phyloP scores from a whole-genome alignment of 106 monocot species.

The Platanthera guangdongensis region DNA sequence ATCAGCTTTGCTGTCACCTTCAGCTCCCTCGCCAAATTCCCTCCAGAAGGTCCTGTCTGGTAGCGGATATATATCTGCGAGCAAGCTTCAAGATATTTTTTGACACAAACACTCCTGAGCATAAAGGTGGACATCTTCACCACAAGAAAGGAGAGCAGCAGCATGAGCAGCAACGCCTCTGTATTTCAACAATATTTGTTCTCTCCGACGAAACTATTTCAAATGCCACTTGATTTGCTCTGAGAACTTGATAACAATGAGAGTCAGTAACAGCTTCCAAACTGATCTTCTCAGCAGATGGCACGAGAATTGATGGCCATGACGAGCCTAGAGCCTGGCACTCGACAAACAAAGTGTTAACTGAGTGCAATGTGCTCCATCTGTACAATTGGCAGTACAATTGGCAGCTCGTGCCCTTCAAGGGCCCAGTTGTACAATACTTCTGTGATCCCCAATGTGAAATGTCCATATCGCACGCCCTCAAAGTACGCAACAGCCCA shows the following conservation, averaged over 20 bases:
- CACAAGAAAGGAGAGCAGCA: conserved; percentile 83
- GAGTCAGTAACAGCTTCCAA: conserved; percentile 79
- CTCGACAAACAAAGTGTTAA: conserved; percentile 55
- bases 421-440: conserved; percentile 75
- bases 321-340: conserved; percentile 48
- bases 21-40: conserved; percentile 28
- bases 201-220: conserved; percentile 94
- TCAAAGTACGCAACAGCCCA: conserved; percentile 96
- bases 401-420: conserved; percentile 91
- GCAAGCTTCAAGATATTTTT: conserved; percentile 72
- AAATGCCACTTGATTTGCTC: conserved; percentile 96
- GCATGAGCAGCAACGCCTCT: conserved; percentile 78
- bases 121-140: conserved; percentile 73
- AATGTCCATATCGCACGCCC: conserved; percentile 80
- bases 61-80: conserved; percentile 58
- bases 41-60: conserved; percentile 73
- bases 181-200: conserved; percentile 93
- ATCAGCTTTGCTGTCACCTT: conserved; percentile 48
- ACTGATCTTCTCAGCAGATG: conserved; percentile 78
- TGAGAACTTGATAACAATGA: conserved; percentile 86
- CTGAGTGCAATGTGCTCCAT: conserved; percentile 80
- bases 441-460: conserved; percentile 68
- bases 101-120: conserved; percentile 80
- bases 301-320: conserved; percentile 68
- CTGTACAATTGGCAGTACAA: no score